Percentiles rank a stretch among this genome's conserved stretches.
These are phyloP conservation scores for Aspergillus phoenicis DNA, from an alignment of 2,329 filamentous ascomycete species.

Conservation along the genomic window DNA sequence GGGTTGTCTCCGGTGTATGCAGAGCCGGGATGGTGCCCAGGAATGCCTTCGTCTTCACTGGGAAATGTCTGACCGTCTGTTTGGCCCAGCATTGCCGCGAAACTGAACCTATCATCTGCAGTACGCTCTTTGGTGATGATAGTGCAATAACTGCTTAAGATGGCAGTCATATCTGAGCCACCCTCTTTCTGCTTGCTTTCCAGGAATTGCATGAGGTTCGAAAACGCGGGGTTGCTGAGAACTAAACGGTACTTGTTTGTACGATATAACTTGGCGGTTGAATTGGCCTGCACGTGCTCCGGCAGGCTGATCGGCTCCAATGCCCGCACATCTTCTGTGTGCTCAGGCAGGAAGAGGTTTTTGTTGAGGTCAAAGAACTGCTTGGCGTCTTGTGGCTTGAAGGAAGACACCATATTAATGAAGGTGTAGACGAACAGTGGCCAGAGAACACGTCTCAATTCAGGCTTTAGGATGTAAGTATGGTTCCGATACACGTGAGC, in stretches of 20 bases:
- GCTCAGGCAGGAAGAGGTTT: constrained; percentile 71
- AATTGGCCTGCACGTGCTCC: constrained; percentile 75
- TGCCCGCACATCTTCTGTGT: constrained; percentile 75
- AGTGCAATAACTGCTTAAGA: constrained; percentile 66
- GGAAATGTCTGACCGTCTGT: constrained; percentile 60
- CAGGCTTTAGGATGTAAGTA: constrained; percentile 60
- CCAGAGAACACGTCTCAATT: constrained; percentile 86
- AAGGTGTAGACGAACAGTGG: constrained; percentile 93
- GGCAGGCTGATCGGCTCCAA: constrained; percentile 75
- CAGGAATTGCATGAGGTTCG: constrained; percentile 81
- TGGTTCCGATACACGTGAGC: background rate
- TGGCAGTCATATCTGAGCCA: constrained; percentile 73
- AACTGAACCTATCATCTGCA: constrained; percentile 60
- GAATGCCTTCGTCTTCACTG: constrained; percentile 69
- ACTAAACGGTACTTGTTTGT: constrained; percentile 87
- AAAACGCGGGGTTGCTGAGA: constrained; percentile 81
- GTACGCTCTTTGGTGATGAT: constrained; percentile 62
- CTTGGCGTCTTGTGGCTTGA: constrained; percentile 71
- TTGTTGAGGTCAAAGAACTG: constrained; percentile 72
- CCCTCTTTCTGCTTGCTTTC: constrained; percentile 84
- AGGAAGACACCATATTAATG: constrained; percentile 73
- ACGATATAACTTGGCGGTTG: constrained; percentile 77
- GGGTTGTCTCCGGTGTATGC: constrained; percentile 62
- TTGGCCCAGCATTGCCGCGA: constrained; percentile 61
- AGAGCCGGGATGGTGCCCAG: constrained; percentile 67